Evolutionary conservation across 176 grass and related monocot species (phyloP), one percentile per base, ranked within the genome.

Genomic region (Zoysia pacifica): DNA sequence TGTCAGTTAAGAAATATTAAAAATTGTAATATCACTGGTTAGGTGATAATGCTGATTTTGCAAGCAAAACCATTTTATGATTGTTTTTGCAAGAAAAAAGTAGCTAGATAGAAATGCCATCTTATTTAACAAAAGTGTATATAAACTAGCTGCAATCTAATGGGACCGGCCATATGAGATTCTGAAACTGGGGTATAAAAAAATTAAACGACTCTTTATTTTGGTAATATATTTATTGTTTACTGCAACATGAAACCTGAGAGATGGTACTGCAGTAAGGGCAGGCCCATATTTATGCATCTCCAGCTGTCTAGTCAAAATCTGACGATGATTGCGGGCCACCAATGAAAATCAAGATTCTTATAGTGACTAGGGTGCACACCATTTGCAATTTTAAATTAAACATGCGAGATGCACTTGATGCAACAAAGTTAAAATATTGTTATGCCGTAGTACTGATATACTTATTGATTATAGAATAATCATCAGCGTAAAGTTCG

Each of bases 31-130:
- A 72, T 72, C 46, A 54, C 52, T 69, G 61, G 38, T 70, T 80
- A 39, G 78, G 41, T 80, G 28, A 28, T 28, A 13, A 15, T 73
- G 38, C 49, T 74, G 48, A 74, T 65, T 82, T 82, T 66, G 61
- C 49, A 82, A 74, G 80, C 39, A 66, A 74, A 39, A 51, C 20
- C 65, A 54, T 74, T 74, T 52, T 74, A 75, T 74, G 49, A 28
- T 11, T 35, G 13, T 16, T 74, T 10, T 67, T 28, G n/a, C 28
- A 28, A 28, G 28, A 28, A 28, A 66, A 18, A 60, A 60, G 56
- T 60, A 60, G 28, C 28, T 28, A 28, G 7, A 28, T 39, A 82
- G 55, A 8, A n/a, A 66, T 28, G 28, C 28, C 28, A 28, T 28
- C 28, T 28, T 65, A 39, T 55, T 65, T 73, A 39, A 37, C 61